These are phyloP conservation scores for Ophiostoma tasmaniense DNA, from an alignment of 2,329 filamentous ascomycete genomes.

Conservation along the genomic window DNA sequence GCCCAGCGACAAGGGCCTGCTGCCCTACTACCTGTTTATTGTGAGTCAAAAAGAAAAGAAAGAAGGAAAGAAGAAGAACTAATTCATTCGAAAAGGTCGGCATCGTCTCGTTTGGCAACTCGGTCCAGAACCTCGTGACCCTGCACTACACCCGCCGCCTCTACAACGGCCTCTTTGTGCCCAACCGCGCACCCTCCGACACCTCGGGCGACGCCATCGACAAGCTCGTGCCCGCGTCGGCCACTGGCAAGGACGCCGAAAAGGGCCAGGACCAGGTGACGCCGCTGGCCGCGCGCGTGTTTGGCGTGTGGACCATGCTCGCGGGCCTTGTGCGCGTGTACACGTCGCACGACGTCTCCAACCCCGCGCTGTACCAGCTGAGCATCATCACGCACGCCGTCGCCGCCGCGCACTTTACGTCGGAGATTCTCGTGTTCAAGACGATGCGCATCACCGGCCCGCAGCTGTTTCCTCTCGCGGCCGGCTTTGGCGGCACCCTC, in stretches of 20 bases:
- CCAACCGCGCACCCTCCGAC: conserved; percentile 37
- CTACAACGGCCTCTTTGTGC: conserved; percentile 61
- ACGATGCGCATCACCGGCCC: conserved; percentile 58
- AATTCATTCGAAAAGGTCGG: conserved; percentile 53
- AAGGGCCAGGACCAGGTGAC: conserved; percentile 55
- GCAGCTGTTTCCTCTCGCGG: conserved; percentile 47
- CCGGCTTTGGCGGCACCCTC: conserved; percentile 36
- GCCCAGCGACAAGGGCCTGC: conserved; percentile 42
- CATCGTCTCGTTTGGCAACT: conserved; percentile 74
- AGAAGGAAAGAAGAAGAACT: not conserved
- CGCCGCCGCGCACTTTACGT: conserved; percentile 68
- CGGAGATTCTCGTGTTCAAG: conserved; percentile 72
- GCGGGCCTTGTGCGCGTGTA: conserved; percentile 70
- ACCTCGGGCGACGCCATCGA: conserved; percentile 43
- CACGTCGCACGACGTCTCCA: conserved; percentile 71
- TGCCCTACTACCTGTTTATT: conserved; percentile 52
- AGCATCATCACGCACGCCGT: conserved; percentile 74
- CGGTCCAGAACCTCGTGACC: conserved; percentile 72
- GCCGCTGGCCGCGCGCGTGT: conserved; percentile 67
- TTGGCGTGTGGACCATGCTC: conserved; percentile 82
- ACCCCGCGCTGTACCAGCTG: conserved; percentile 67
- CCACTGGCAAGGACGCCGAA: conserved; percentile 36
- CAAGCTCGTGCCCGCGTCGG: conserved; percentile 41
- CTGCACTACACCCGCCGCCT: conserved; percentile 77
- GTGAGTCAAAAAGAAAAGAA: conserved; percentile 30